Conservation (phyloP, 495 filamentous ascomycete species). For the Saxispiralis lemnorum region DNA sequence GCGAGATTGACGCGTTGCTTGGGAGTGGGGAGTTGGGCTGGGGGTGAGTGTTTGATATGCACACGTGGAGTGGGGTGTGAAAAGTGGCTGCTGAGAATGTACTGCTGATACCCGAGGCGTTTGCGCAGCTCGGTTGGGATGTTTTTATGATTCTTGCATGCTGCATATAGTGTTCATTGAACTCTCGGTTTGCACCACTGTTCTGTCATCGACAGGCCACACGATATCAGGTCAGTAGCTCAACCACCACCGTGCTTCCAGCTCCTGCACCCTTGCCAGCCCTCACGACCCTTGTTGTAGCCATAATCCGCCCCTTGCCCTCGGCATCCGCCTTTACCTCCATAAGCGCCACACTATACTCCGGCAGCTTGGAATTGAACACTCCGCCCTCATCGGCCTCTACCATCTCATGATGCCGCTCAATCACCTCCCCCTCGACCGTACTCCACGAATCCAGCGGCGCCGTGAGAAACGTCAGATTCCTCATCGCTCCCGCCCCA, state of each 20-base stretch:
- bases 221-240: too few species aligned
- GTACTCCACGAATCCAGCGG: constrained; percentile 27
- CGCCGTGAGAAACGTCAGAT: constrained; percentile 42
- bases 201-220: too few species aligned
- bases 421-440: constrained; percentile 19
- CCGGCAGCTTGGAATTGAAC: constrained; percentile 15
- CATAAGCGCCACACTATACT: constrained; percentile 14
- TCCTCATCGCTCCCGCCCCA: constrained; percentile 27
- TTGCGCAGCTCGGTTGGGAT: too few species aligned
- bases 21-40: too few species aligned
- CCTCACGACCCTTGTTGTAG: constrained; percentile 1
- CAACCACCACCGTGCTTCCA: not conserved
- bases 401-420: constrained; percentile 1
- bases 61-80: not conserved
- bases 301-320: constrained; percentile 7
- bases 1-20: too few species aligned
- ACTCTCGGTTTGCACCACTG: too few species aligned
- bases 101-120: too few species aligned
- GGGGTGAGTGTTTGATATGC: too few species aligned
- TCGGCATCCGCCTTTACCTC: constrained; percentile 6
- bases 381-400: constrained; percentile 6
- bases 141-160: too few species aligned
- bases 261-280: constrained; percentile 8
- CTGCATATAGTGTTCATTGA: too few species aligned
- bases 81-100: not conserved